Base-by-base conservation (phyloP, 805 yeast genomes). In the Saccharomycopsis fibuligera region DNA sequence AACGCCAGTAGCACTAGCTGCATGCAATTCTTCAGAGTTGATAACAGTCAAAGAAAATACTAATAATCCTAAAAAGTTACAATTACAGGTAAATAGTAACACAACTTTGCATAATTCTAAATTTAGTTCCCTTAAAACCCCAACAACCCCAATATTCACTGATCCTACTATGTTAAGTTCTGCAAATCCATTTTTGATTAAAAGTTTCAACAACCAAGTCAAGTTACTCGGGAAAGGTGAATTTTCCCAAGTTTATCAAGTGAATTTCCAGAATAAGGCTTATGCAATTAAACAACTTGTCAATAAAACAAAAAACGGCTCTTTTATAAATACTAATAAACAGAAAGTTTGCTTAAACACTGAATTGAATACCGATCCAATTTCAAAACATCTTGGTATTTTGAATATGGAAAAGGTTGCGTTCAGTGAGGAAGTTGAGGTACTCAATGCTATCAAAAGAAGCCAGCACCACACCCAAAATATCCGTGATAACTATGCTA, bases 241-340 rank as follows among this genome's bases (percentile, higher is more conserved):
- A 63, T 93, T 93, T 60, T 88, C 96, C 2, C 71, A 79, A 21
- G 99, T 95, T 16, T 93, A 80, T 64, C 85, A 85, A 54, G 91
- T 91, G 38, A 72, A 79, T 14, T 84, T 80, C 59, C 80, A 81
- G 52, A 71, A 73, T 45, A 62, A 58, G 47, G 62, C 77, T 58
- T 88, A 81, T 63, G 98, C 98, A 0, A 93, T 93, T 45, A 93
- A 93, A 65, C 50, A 47, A 35, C 35, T 43, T n/a, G 36, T 38
- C 21, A 21, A 19, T 16, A 42, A 42, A 25, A 41, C 31, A 30
- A 22, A 35, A 37, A 33, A 24, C 9, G 30, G 29, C 19, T 21
- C 33, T 24, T 40, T 14, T 35, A 25, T 19, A 22, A 43, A 33
- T n/a, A 38, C 44, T 5, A 46, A 31, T 10, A 45, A 45, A 5